Percentiles rank a stretch among this genome's conserved stretches.
Conservation (phyloP, 1,284 basidiomycete species). For the Heliocybe sulcata region DNA sequence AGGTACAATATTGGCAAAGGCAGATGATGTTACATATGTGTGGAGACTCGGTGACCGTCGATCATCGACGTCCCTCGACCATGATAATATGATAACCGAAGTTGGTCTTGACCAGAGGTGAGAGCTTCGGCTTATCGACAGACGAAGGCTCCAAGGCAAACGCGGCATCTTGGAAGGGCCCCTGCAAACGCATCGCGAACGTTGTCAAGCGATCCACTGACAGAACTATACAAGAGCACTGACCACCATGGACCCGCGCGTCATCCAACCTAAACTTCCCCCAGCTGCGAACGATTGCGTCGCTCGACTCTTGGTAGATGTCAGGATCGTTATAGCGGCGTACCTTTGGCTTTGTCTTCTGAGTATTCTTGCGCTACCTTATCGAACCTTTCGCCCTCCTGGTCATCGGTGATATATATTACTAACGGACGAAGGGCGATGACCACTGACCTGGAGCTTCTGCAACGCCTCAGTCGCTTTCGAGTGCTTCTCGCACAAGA, state of each 20-base stretch:
- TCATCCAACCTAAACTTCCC: slow-evolving; percentile 81
- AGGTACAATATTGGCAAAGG: too few species aligned
- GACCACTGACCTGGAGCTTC: slow-evolving; percentile 5
- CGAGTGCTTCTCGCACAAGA: slow-evolving; percentile 79
- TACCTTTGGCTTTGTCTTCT: slow-evolving; percentile 84
- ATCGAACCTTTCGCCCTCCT: slow-evolving; percentile 73
- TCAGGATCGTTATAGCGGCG: slow-evolving; percentile 7
- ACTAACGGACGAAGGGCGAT: not conserved
- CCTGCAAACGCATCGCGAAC: slow-evolving; percentile 23
- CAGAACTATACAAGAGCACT: slow-evolving; percentile 12
- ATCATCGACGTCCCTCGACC: slow-evolving; percentile 73
- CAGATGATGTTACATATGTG: too few species aligned
- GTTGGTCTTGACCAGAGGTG: slow-evolving; percentile 70
- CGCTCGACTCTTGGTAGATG: slow-evolving; percentile 1
- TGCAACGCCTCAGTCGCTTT: slow-evolving; percentile 3
- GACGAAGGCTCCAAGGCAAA: slow-evolving; percentile 73
- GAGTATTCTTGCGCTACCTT: slow-evolving; percentile 84
- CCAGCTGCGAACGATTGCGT: slow-evolving; percentile 43
- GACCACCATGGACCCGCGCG: slow-evolving; percentile 73
- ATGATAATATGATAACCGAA: slow-evolving; percentile 87
- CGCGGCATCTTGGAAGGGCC: slow-evolving; percentile 77
- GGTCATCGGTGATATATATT: too few species aligned
- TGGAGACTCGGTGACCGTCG: too few species aligned
- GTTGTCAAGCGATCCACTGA: not conserved
- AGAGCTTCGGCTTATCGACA: slow-evolving; percentile 66